Evolutionary conservation across 352 stramenopile species (phyloP).

Genomic region (Phytophthora tentaculata): DNA sequence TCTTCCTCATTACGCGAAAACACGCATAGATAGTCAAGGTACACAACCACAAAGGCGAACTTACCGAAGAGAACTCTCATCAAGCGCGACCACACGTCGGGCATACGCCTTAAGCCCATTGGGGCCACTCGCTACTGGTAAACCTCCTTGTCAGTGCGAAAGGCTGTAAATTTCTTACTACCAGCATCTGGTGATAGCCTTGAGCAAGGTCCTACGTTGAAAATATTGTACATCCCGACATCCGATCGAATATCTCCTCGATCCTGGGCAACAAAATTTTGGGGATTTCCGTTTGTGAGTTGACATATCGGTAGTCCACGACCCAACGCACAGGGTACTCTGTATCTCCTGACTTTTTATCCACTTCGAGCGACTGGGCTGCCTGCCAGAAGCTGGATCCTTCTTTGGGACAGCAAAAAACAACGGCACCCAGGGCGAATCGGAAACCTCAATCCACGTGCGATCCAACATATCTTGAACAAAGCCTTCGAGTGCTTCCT

Average conservation of each 20-base stretch:
- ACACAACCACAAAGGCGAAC: background rate
- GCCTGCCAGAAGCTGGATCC: background rate
- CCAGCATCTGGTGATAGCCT: slow-evolving; percentile 2
- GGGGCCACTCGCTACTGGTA: background rate
- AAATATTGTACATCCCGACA: background rate
- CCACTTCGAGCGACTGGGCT: background rate
- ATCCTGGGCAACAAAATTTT: background rate
- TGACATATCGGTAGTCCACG: background rate
- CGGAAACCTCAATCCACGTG: background rate
- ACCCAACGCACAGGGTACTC: background rate
- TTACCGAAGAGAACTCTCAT: background rate
- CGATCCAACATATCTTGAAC: background rate
- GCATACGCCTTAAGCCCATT: background rate
- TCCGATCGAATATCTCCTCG: background rate
- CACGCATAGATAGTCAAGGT: background rate
- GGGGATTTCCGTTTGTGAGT: background rate
- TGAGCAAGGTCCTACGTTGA: background rate
- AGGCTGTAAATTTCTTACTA: background rate
- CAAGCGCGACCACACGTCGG: background rate
- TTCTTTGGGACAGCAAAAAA: background rate
- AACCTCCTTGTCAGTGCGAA: background rate
- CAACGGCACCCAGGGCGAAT: background rate
- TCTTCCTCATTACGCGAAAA: background rate
- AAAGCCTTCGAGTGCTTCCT: background rate
- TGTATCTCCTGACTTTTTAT: background rate